Percentiles rank a stretch among this genome's conserved stretches.
These are phyloP conservation scores for Fusarium kyushuense DNA, from an alignment of 2,329 filamentous ascomycete species.

Conservation along the genomic window DNA sequence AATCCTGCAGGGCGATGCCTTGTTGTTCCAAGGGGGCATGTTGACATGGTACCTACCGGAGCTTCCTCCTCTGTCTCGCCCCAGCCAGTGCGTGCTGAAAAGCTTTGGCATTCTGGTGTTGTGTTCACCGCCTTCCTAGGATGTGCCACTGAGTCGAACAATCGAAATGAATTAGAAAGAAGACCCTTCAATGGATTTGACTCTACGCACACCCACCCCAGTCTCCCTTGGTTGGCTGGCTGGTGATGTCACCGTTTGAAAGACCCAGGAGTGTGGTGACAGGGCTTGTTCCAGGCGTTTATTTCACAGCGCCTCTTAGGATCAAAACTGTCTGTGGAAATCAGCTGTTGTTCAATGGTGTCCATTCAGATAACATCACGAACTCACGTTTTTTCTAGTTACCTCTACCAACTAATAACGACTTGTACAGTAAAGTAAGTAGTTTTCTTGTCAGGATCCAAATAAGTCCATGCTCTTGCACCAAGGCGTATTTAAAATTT, in stretches of 20 bases:
- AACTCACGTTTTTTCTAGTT: slow-evolving; percentile 9
- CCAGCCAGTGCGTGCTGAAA: slow-evolving; percentile 3
- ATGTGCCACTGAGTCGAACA: slow-evolving; percentile 35
- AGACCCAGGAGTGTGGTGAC: slow-evolving; percentile 42
- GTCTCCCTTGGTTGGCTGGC: slow-evolving; percentile 33
- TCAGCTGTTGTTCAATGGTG: slow-evolving; percentile 11
- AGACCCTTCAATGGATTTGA: slow-evolving; percentile 34
- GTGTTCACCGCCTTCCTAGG: slow-evolving; percentile 38
- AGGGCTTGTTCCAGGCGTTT: slow-evolving; percentile 35
- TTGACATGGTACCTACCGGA: slow-evolving; percentile 4
- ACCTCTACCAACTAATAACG: background rate
- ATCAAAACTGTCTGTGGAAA: background rate
- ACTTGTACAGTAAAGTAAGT: background rate
- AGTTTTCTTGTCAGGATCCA: background rate
- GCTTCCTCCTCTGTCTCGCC: slow-evolving; percentile 17
- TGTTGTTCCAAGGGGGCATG: slow-evolving; percentile 8
- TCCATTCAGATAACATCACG: slow-evolving; percentile 3
- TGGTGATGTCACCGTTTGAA: slow-evolving; percentile 46
- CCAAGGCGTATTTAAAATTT: slow-evolving; percentile 27
- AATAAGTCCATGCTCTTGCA: slow-evolving; percentile 13
- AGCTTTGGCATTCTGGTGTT: slow-evolving; percentile 29
- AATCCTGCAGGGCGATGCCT: slow-evolving; percentile 8
- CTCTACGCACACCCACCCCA: slow-evolving; percentile 31
- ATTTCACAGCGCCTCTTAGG: slow-evolving; percentile 9
- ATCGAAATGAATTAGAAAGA: slow-evolving; percentile 31